A percentile compares a stretch with the other conserved stretches of the same genome.
phyloP scores from a whole-genome alignment of 2,329 filamentous ascomycete genomes.

The Colletotrichum eremochloae region DNA sequence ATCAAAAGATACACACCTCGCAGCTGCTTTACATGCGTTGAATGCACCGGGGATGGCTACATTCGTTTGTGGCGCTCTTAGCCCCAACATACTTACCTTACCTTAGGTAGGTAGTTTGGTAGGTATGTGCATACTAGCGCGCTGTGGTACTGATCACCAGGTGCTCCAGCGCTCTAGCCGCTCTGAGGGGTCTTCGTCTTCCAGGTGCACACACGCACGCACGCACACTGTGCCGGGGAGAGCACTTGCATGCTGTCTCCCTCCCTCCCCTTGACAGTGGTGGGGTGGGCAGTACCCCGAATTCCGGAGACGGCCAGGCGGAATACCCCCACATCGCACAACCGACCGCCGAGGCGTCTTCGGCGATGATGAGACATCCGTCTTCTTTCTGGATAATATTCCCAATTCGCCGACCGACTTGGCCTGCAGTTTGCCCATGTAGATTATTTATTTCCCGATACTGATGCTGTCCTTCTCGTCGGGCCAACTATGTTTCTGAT shows the following conservation, averaged over 20 bases:
- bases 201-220: neutral
- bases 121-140: neutral
- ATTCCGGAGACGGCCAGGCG: conserved; percentile 38
- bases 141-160: conserved; percentile 19
- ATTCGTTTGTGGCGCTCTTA: conserved; percentile 14
- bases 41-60: conserved; percentile 17
- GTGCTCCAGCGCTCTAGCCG: conserved; percentile 6
- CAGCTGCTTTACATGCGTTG: conserved; percentile 2
- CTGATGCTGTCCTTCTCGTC: neutral
- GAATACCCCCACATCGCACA: conserved; percentile 37
- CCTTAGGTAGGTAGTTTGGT: no score
- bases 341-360: conserved; percentile 36
- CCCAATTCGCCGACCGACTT: conserved; percentile 21
- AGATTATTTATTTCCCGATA: no score
- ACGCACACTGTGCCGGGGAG: conserved; percentile 3
- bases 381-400: conserved; percentile 37
- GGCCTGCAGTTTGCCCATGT: neutral
- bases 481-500: neutral
- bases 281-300: conserved; percentile 15
- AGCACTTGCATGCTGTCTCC: neutral
- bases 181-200: neutral
- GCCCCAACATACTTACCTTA: neutral
- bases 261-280: conserved; percentile 9
- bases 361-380: conserved; percentile 9
- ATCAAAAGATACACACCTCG: conserved; percentile 2